phyloP scores from a whole-genome alignment of 2,329 filamentous ascomycete species.

The Verticillium albo-atrum region DNA sequence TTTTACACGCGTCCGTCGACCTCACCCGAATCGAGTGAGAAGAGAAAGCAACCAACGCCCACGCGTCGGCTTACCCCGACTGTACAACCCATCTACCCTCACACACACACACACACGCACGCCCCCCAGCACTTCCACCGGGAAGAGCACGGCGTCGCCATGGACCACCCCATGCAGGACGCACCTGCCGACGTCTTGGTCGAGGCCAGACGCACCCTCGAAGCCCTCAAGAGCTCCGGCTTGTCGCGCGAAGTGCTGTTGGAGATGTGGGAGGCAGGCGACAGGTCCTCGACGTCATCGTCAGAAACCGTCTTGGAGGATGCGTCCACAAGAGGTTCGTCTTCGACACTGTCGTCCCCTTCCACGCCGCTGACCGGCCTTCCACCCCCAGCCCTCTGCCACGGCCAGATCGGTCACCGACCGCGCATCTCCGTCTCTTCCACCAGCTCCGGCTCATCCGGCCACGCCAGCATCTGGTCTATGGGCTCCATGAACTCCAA shows the following conservation, averaged over 20 bases:
- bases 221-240: slow-evolving; percentile 40
- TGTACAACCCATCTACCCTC: no score
- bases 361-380: slow-evolving; percentile 12
- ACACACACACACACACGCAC: neutral
- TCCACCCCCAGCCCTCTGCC: slow-evolving; percentile 19
- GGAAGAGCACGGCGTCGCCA: neutral
- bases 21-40: neutral
- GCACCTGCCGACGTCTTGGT: slow-evolving; percentile 38
- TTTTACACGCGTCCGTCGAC: neutral
- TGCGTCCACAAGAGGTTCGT: slow-evolving; percentile 9
- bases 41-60: neutral
- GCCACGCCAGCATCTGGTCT: slow-evolving; percentile 29
- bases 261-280: slow-evolving; percentile 15
- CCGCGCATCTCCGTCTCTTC: slow-evolving; percentile 44
- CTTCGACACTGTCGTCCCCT: slow-evolving; percentile 7
- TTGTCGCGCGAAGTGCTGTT: slow-evolving; percentile 34
- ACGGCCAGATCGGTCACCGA: slow-evolving; percentile 28
- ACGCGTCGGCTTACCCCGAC: neutral
- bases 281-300: slow-evolving; percentile 5
- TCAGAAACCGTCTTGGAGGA: slow-evolving; percentile 11
- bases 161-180: slow-evolving; percentile 17
- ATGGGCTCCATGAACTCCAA: slow-evolving; percentile 19
- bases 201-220: slow-evolving; percentile 40
- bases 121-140: neutral
- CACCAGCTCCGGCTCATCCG: slow-evolving; percentile 44